Evolutionary conservation across 495 filamentous ascomycete genomes (phyloP), one percentile per base, ranked within the genome.

Genomic region (Xylaria bambusicola): DNA sequence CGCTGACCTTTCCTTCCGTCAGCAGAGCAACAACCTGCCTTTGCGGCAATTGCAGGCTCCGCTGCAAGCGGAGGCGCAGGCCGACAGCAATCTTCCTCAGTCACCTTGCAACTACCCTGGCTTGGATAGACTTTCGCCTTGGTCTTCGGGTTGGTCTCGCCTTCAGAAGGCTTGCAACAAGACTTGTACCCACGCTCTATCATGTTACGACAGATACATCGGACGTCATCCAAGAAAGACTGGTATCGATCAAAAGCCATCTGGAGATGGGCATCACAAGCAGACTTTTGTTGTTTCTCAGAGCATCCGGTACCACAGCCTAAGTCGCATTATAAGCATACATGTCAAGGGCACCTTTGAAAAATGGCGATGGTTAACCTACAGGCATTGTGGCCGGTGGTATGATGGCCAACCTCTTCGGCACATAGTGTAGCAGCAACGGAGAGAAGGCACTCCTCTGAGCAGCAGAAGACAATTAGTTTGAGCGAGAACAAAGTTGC

Each of bases 201-300:
- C 45, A 58, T 49, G 46, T 33, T 52, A 9, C 46, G 56, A 23
- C 56, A 58, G 33, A 58, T 58, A 31, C 56, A 58, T 29, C 56
- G 29, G 8, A 51, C 56, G 15, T 40, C 41, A 9, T 58, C 56
- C 29, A 58, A 44, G 27, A 50, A 58, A n/a, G 56, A 48, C 29
- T 41, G 29, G 23, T 58, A 58, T 35, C 42, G 56, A 13, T 38
- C 46, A 24, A 58, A 58, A 42, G 56, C 56, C 56, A 26, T 42
- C 33, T 29, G 17, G 17, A 58, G 45, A 33, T 58, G 56, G 2
- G 56, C 48, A 31, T 51, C 48, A 20, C 56, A 58, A 21, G 56
- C 56, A 38, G 46, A 42, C 6, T 4, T 4, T 7, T 44, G 26
- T 9, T 3, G 17, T 17, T 13, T 24, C 15, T 33, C 52, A 8